Percentiles rank a stretch among this genome's conserved stretches.
Evolutionary conservation across 2,329 filamentous ascomycete genomes (phyloP).

Genomic region (Sclerotinia trifoliorum): DNA sequence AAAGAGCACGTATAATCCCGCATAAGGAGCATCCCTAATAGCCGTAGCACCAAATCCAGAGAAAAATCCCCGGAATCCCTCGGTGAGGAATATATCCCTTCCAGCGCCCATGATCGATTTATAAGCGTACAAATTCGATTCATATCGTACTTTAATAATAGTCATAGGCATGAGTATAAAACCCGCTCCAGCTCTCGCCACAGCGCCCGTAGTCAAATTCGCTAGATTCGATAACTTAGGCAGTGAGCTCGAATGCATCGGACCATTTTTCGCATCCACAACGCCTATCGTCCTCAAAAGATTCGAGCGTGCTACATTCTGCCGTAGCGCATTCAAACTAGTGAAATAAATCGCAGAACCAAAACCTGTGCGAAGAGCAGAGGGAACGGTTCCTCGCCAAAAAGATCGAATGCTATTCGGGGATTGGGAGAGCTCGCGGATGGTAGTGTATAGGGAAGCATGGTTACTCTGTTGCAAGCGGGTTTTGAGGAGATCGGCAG

Average conservation of each 20-base stretch:
- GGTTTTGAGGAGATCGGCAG: constrained; percentile 94
- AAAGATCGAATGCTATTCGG: constrained; percentile 66
- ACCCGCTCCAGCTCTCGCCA: constrained; percentile 80
- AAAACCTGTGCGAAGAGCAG: constrained; percentile 87
- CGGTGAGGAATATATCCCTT: constrained; percentile 67
- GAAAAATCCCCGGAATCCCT: constrained; percentile 84
- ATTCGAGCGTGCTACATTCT: constrained; percentile 54
- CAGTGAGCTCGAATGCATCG: constrained; percentile 59
- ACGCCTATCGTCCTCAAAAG: constrained; percentile 40
- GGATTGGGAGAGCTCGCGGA: constrained; percentile 67
- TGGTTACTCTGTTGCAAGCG: constrained; percentile 84
- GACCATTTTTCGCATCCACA: constrained; percentile 31
- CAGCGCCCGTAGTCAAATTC: constrained; percentile 82
- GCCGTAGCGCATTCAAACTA: constrained; percentile 78
- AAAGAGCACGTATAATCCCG: constrained; percentile 88
- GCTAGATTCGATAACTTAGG: constrained; percentile 80
- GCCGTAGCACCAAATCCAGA: constrained; percentile 92
- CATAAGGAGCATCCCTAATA: constrained; percentile 92
- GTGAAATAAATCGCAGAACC: constrained; percentile 95
- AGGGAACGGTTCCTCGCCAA: constrained; percentile 91
- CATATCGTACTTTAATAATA: constrained; percentile 94
- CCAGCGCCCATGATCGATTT: constrained; percentile 70
- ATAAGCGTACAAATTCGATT: constrained; percentile 84
- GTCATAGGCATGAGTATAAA: constrained; percentile 95
- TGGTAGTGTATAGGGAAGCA: constrained; percentile 64